Conservation (phyloP, 2,329 filamentous ascomycete species). For the Thermothelomyces thermophilus region DNA sequence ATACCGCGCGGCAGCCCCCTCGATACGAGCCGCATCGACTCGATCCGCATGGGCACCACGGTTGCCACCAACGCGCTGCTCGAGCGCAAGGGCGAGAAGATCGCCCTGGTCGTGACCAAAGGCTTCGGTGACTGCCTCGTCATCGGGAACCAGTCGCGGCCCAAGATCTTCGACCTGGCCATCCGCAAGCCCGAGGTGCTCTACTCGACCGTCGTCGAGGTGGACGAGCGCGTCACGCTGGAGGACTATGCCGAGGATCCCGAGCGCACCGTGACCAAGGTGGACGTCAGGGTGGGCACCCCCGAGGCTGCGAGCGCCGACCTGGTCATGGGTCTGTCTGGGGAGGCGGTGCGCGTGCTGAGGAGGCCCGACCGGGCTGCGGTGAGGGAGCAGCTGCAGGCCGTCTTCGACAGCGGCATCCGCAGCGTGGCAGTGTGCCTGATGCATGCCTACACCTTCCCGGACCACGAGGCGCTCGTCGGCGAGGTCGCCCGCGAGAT, state of each 20-base stretch:
- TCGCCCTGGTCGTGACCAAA: slow-evolving; percentile 78
- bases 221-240: slow-evolving; percentile 83
- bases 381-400: slow-evolving; percentile 56
- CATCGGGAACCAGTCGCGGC: slow-evolving; percentile 86
- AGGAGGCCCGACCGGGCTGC: slow-evolving; percentile 50
- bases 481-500: slow-evolving; percentile 71
- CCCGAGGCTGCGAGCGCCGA: slow-evolving; percentile 42
- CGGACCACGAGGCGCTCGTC: slow-evolving; percentile 73
- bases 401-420: slow-evolving; percentile 63
- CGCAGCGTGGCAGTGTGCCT: slow-evolving; percentile 81
- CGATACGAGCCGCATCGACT: slow-evolving; percentile 78
- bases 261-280: slow-evolving; percentile 48
- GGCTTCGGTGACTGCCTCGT: slow-evolving; percentile 83
- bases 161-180: slow-evolving; percentile 84
- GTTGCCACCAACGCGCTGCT: slow-evolving; percentile 89
- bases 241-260: slow-evolving; percentile 92
- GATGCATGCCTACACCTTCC: slow-evolving; percentile 90
- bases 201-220: slow-evolving; percentile 78
- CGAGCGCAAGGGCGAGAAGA: slow-evolving; percentile 83
- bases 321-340: slow-evolving; percentile 64
- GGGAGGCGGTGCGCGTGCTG: slow-evolving; percentile 67
- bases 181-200: slow-evolving; percentile 83
- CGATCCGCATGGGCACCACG: slow-evolving; percentile 92
- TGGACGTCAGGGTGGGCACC: slow-evolving; percentile 46
- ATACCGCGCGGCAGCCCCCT: slow-evolving; percentile 74